These are phyloP conservation scores for Fusarium sp. DNA, from an alignment of 2,329 filamentous ascomycete genomes.

Conservation along the genomic window DNA sequence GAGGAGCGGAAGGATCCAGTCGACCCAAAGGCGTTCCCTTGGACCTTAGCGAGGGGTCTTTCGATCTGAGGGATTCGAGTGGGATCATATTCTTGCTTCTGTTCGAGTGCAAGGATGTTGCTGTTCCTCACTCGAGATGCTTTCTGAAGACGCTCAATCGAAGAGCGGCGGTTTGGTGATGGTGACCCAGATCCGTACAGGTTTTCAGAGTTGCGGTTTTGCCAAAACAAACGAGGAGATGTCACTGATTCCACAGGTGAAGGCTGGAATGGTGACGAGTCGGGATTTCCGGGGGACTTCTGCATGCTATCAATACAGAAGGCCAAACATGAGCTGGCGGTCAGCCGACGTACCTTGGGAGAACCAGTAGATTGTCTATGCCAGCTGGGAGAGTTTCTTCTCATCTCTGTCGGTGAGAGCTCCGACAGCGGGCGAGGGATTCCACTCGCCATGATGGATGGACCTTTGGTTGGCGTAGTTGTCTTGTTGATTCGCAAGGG, in stretches of 20 bases:
- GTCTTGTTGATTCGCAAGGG: conserved; percentile 84
- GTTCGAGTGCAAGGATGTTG: conserved; percentile 94
- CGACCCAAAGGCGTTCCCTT: conserved; percentile 76
- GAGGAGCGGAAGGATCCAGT: conserved; percentile 66
- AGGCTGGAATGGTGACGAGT: conserved; percentile 86
- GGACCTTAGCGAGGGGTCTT: conserved; percentile 81
- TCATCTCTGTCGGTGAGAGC: conserved; percentile 84
- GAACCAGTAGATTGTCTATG: conserved; percentile 75
- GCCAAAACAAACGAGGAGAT: conserved; percentile 93
- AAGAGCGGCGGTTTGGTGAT: conserved; percentile 83
- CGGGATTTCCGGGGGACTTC: conserved; percentile 76
- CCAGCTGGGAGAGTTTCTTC: conserved; percentile 93
- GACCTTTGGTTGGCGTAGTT: conserved; percentile 65
- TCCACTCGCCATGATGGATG: conserved; percentile 71
- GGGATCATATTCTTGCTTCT: conserved; percentile 93
- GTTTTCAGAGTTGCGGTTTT: conserved; percentile 83
- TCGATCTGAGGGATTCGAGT: conserved; percentile 81
- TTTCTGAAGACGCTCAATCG: conserved; percentile 94
- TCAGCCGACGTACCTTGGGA: conserved; percentile 51
- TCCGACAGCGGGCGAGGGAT: conserved; percentile 85
- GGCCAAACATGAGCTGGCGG: conserved; percentile 12
- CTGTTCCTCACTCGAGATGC: conserved; percentile 98
- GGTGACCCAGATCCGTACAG: conserved; percentile 70
- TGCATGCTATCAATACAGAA: conserved; percentile 54
- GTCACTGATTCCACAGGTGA: conserved; percentile 77